Conservation (phyloP, 148 eudicot species). For the Fagopyrum esculentum region DNA sequence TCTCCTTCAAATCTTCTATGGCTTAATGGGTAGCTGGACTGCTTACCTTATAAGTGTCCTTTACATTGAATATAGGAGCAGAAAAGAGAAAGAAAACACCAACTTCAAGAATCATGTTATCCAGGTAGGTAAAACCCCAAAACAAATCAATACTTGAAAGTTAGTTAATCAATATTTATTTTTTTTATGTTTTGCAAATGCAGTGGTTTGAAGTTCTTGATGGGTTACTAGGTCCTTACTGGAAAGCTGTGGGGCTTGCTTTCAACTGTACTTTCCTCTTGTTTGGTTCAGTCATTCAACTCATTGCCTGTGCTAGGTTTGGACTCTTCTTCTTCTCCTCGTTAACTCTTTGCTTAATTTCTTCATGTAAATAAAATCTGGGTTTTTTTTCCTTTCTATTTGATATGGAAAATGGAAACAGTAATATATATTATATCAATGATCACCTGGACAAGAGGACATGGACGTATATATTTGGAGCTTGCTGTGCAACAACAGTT, state of each 20-base stretch:
- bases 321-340: not conserved
- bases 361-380: not conserved
- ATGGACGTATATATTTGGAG: conserved; percentile 79
- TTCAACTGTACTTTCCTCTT: conserved; percentile 67
- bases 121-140: conserved; percentile 20
- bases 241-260: conserved; percentile 54
- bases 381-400: not conserved
- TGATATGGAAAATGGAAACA: conserved; percentile 16
- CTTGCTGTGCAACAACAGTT: conserved; percentile 69
- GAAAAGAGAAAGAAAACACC: conserved; percentile 44
- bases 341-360: not conserved
- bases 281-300: conserved; percentile 72
- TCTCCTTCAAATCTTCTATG: conserved; percentile 43
- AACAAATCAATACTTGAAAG: no score
- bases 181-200: not conserved
- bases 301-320: conserved; percentile 79
- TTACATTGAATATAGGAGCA: conserved; percentile 38
- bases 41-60: conserved; percentile 52
- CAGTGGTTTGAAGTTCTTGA: conserved; percentile 81
- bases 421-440: conserved; percentile 69
- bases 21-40: conserved; percentile 48
- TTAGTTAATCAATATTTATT: not conserved
- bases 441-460: conserved; percentile 64
- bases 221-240: conserved; percentile 53
- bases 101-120: conserved; percentile 50